Evolutionary conservation across 2,329 filamentous ascomycete genomes (phyloP).

Genomic region (Pseudogymnoascus sp.): DNA sequence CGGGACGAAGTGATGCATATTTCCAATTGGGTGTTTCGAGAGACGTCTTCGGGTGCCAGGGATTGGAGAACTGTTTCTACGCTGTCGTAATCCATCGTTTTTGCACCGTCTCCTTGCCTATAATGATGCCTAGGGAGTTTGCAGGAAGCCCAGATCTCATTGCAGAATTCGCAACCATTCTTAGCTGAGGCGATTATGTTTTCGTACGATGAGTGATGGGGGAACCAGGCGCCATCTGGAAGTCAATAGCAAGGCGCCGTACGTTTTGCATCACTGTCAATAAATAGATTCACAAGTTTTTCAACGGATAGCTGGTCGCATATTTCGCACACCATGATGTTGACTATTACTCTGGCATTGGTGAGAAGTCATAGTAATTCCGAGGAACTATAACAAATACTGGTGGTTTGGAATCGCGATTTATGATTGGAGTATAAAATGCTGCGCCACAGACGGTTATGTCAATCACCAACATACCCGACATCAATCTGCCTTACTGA

Average conservation of each 20-base stretch:
- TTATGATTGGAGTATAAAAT: background rate
- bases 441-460: background rate
- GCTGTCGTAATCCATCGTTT: background rate
- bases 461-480: background rate
- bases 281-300: background rate
- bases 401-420: background rate
- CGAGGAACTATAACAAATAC: background rate
- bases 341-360: background rate
- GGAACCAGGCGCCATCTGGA: background rate
- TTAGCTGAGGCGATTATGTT: background rate
- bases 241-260: background rate
- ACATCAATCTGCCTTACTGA: background rate
- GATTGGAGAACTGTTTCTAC: background rate
- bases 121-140: background rate
- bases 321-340: slow-evolving; percentile 1
- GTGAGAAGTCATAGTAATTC: background rate
- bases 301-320: background rate
- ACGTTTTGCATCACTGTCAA: background rate
- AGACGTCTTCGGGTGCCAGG: background rate
- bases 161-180: background rate
- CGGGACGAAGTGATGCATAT: background rate
- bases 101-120: background rate
- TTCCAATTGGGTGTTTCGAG: background rate
- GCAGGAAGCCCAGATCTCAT: background rate
- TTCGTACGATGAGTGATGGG: background rate